These are phyloP conservation scores for Amniculicola lignicola DNA, from an alignment of 495 filamentous ascomycete genomes.

Conservation along the genomic window DNA sequence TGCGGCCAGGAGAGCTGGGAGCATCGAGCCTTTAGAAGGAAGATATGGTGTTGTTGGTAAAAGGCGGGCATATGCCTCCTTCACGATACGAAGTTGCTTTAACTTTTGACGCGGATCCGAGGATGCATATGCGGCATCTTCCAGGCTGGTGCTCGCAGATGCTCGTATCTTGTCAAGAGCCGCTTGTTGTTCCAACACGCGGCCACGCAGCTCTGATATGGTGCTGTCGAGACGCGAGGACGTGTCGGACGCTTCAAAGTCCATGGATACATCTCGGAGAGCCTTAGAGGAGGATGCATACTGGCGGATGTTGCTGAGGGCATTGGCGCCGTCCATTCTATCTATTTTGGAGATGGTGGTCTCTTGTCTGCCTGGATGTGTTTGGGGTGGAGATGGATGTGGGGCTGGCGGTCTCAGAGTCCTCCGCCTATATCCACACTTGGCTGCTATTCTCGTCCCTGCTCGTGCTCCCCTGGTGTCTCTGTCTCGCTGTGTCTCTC, in stretches of 20 bases:
- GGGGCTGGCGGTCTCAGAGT: too few relatives aligned
- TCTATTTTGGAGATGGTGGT: too few relatives aligned
- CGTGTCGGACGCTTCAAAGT: conserved; percentile 24
- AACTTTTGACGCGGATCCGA: conserved; percentile 49
- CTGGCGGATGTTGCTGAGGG: conserved; percentile 24
- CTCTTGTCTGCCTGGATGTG: too few relatives aligned
- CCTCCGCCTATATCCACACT: too few relatives aligned
- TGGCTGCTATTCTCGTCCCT: too few relatives aligned
- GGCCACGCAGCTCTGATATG: conserved; percentile 59
- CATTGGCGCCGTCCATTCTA: too few relatives aligned
- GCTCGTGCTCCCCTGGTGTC: too few relatives aligned
- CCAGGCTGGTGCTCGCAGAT: not conserved
- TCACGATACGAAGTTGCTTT: conserved; percentile 55
- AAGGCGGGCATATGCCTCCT: conserved; percentile 61
- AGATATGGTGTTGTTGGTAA: conserved; percentile 59
- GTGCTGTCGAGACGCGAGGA: conserved; percentile 61
- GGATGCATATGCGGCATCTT: conserved; percentile 33
- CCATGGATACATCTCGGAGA: conserved; percentile 29
- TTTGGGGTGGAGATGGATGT: too few relatives aligned
- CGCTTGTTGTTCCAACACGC: conserved; percentile 63
- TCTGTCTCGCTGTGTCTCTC: too few relatives aligned
- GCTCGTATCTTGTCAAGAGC: conserved; percentile 53
- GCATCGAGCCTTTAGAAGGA: conserved; percentile 60
- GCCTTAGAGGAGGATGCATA: conserved; percentile 25
- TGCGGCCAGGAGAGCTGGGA: conserved; percentile 69